Evolutionary conservation across 768 basidiomycete species (phyloP), one percentile per base, ranked within the genome.

Genomic region (Auriculariales sp.): DNA sequence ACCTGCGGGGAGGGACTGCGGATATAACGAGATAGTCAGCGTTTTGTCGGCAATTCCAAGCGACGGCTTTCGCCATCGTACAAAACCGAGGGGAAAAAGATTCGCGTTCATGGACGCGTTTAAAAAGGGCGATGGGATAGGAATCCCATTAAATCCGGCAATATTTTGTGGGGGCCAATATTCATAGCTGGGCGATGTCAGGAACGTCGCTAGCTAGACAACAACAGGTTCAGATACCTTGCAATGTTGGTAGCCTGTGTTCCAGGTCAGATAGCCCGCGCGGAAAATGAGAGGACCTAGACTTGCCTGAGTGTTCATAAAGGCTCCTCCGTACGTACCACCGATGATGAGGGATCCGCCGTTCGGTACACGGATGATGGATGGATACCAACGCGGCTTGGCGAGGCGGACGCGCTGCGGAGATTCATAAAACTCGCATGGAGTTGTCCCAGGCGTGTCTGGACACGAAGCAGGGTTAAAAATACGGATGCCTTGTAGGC

Each of bases 211-310:
- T 60, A 78, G 82, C 56, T 72, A 78, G 7, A n/a, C n/a, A n/a
- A n/a, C n/a, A n/a, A n/a, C 85, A 83, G 14, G 86, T 86, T 1
- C 86, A 87, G 36, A 90, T 72, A 39, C 89, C 82, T 75, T 87
- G 83, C 0, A 75, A 82, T 56, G 83, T 83, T n/a, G 22, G 52
- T 53, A 47, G 53, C 34, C 15, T 48, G 33, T n/a, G n/a, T n/a
- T n/a, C n/a, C n/a, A n/a, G n/a, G n/a, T n/a, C n/a, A n/a, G n/a
- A n/a, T n/a, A n/a, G n/a, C n/a, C n/a, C n/a, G n/a, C n/a, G n/a
- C n/a, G n/a, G n/a, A n/a, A 32, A 50, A 17, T 1, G 55, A 48
- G 2, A 51, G 53, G 6, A 51, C 34, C 48, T 54, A 33, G n/a
- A 49, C 44, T n/a, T n/a, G n/a, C n/a, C n/a, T n/a, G n/a, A n/a